Evolutionary conservation across 1,284 basidiomycete species (phyloP).

Genomic region (Puccinia novopanici): DNA sequence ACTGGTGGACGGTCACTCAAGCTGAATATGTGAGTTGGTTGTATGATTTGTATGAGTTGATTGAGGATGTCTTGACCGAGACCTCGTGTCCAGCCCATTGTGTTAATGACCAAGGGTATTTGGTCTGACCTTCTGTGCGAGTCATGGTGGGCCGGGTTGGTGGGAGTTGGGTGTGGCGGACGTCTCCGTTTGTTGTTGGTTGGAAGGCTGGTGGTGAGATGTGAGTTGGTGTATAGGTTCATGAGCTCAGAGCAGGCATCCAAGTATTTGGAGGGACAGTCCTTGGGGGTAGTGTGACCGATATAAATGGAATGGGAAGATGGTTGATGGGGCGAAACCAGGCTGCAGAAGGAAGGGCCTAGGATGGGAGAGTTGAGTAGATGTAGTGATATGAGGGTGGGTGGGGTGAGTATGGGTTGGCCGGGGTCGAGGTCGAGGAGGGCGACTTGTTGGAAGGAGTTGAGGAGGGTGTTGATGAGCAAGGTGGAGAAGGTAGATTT

Average conservation of each 20-base stretch:
- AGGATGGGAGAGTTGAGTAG: slow-evolving; percentile 21
- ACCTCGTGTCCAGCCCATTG: slow-evolving; percentile 48
- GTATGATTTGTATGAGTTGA: slow-evolving; percentile 23
- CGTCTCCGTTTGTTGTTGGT: slow-evolving; percentile 9
- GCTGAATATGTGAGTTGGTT: slow-evolving; percentile 30
- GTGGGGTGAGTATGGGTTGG: slow-evolving; percentile 46
- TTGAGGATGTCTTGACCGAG: slow-evolving; percentile 38
- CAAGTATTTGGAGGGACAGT: slow-evolving; percentile 17
- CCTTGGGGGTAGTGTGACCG: slow-evolving; percentile 40
- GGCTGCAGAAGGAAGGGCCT: slow-evolving; percentile 42
- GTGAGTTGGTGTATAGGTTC: slow-evolving; percentile 11
- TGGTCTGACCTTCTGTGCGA: not conserved
- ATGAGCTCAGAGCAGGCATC: slow-evolving; percentile 30
- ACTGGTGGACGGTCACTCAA: slow-evolving; percentile 10
- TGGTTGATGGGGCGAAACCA: slow-evolving; percentile 6
- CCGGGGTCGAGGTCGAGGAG: slow-evolving; percentile 49
- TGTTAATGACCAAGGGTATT: slow-evolving; percentile 43
- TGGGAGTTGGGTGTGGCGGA: not conserved
- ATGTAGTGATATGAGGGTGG: slow-evolving; percentile 37
- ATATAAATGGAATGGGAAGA: slow-evolving; percentile 33
- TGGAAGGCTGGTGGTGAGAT: not conserved
- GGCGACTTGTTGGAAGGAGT: slow-evolving; percentile 28
- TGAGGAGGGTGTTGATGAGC: slow-evolving; percentile 35
- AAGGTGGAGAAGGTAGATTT: slow-evolving; percentile 42
- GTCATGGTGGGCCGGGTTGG: not conserved